Evolutionary conservation across 78 protist genomes (phyloP).

Genomic region (Dictyostelium brefeldianum): DNA sequence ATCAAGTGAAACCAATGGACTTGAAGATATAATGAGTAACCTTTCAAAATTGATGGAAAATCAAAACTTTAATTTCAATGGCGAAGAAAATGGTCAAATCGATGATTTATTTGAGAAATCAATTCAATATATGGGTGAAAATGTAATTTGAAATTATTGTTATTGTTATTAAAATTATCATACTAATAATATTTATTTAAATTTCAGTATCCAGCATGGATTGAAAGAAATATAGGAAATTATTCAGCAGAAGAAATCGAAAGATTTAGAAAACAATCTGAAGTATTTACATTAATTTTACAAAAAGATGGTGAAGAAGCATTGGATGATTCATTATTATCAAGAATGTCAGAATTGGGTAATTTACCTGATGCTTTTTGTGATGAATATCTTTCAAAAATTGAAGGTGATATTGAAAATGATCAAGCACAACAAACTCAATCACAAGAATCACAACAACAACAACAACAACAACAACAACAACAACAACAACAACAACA

Average conservation of each 20-base stretch:
- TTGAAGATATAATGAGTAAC: neutral
- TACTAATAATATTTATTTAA: neutral
- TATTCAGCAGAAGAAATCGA: constrained; percentile 48
- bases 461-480: neutral
- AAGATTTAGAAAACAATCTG: constrained; percentile 49
- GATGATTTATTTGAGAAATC: constrained; percentile 47
- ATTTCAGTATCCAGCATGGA: constrained; percentile 62
- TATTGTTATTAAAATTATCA: neutral
- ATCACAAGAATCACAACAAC: too few species aligned
- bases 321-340: neutral
- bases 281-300: neutral
- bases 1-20: neutral
- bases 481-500: neutral
- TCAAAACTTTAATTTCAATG: neutral
- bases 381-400: constrained; percentile 24
- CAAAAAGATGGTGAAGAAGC: neutral
- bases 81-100: constrained; percentile 14
- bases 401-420: constrained; percentile 19
- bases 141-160: constrained; percentile 3
- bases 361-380: constrained; percentile 59
- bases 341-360: constrained; percentile 26
- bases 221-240: constrained; percentile 48
- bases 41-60: constrained; percentile 5
- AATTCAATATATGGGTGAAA: constrained; percentile 30
- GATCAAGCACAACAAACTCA: neutral